phyloP scores from a whole-genome alignment of 2,329 filamentous ascomycete species.

The Nakataea oryzae region DNA sequence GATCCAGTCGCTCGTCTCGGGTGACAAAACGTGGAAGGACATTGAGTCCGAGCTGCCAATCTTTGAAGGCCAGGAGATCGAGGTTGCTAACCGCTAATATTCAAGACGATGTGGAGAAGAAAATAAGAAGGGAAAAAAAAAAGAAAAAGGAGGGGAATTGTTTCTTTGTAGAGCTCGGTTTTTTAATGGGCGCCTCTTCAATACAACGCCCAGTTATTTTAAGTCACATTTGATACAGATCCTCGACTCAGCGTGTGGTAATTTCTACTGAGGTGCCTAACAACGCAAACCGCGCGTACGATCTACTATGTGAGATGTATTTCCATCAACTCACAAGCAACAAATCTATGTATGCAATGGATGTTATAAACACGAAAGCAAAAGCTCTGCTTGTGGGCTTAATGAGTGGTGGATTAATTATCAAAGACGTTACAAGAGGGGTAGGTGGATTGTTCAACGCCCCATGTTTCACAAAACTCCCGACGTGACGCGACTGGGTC shows the following conservation, averaged over 20 bases:
- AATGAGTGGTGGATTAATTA: neutral
- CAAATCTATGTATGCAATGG: too few relatives aligned
- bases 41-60: conserved; percentile 69
- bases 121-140: conserved; percentile 15
- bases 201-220: neutral
- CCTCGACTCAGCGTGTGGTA: neutral
- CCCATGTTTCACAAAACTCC: neutral
- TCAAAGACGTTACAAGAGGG: neutral
- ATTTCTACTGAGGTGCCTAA: too few relatives aligned
- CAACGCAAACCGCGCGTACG: too few relatives aligned
- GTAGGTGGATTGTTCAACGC: too few relatives aligned
- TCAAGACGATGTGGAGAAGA: conserved; percentile 10
- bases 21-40: conserved; percentile 52
- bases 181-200: too few relatives aligned
- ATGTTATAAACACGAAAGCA: neutral
- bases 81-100: conserved; percentile 14
- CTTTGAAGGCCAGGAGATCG: conserved; percentile 68
- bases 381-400: neutral
- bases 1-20: conserved; percentile 42
- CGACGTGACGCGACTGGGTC: too few relatives aligned
- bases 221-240: neutral
- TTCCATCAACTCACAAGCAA: too few relatives aligned
- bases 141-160: neutral
- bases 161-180: neutral
- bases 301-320: too few relatives aligned